Base-by-base conservation (phyloP, 306 rosid genomes). In the Ammopiptanthus mongolicus region DNA sequence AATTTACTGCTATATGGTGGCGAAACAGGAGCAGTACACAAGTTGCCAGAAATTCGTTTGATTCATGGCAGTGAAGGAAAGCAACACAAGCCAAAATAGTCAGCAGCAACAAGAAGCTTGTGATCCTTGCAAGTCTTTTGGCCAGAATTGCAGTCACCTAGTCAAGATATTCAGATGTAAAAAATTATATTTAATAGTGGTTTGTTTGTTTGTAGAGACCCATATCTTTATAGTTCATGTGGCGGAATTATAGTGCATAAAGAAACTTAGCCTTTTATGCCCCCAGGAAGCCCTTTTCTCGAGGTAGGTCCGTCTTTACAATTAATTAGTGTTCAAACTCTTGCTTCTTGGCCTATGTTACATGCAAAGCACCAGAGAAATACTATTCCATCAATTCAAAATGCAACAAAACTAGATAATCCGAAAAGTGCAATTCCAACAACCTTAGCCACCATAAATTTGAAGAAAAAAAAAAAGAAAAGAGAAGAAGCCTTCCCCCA, bases 61-160 rank as follows among this genome's bases (percentile, higher is more conserved):
- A n/a, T n/a, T 79, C 73, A 90, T 87, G 91, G 89, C 86, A 66
- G 64, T 70, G 71, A 82, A 85, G 60, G 97, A 84, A 79, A 77
- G 77, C 75, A 84, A 59, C 46, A n/a, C n/a, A n/a, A n/a, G n/a
- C n/a, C n/a, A n/a, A n/a, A n/a, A n/a, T n/a, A n/a, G n/a, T n/a
- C n/a, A n/a, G n/a, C n/a, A n/a, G n/a, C n/a, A n/a, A n/a, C n/a
- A n/a, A n/a, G n/a, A n/a, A n/a, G n/a, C n/a, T n/a, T n/a, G n/a
- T n/a, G n/a, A n/a, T n/a, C n/a, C n/a, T n/a, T n/a, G n/a, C n/a
- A n/a, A n/a, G n/a, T n/a, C n/a, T n/a, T n/a, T n/a, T n/a, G n/a
- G n/a, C n/a, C n/a, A n/a, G n/a, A n/a, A n/a, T n/a, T n/a, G n/a
- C n/a, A n/a, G n/a, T n/a, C n/a, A n/a, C 73, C 80, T 48, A 69